Evolutionary conservation across 192 early-diverging fungal genomes (phyloP).

Genomic region (Borealophlyctis nickersoniae): DNA sequence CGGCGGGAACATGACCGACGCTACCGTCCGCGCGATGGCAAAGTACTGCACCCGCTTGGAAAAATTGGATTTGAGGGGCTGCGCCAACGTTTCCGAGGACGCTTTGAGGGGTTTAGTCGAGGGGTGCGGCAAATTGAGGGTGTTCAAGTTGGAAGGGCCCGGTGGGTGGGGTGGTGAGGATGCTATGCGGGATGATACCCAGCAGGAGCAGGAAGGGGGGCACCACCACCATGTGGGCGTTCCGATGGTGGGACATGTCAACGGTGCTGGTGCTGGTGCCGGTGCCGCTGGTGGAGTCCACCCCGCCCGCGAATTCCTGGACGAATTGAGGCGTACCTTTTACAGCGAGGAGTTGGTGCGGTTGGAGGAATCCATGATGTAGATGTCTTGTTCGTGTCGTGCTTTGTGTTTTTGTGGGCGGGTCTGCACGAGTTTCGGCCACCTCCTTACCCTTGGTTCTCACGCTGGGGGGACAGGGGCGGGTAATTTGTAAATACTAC

Average conservation of each 20-base stretch:
- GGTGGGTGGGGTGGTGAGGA: constrained; percentile 6
- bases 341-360: constrained; percentile 8
- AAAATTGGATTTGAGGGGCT: constrained; percentile 14
- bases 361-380: constrained; percentile 5
- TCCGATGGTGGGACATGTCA: no score
- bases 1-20: neutral
- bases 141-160: constrained; percentile 9
- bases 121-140: neutral
- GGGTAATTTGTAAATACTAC: no score
- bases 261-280: neutral
- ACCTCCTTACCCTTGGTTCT: no score
- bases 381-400: no score
- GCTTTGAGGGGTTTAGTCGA: constrained; percentile 1
- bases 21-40: neutral
- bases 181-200: neutral
- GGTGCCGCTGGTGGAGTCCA: neutral
- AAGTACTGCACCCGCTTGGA: constrained; percentile 6
- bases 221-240: no score
- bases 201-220: neutral
- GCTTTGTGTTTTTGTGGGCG: no score
- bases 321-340: constrained; percentile 1
- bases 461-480: no score
- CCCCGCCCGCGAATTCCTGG: constrained; percentile 6
- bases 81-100: neutral
- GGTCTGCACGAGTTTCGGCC: no score